Base-by-base conservation (phyloP, 176 grass and related monocot genomes). In the Juncus inflexus region DNA sequence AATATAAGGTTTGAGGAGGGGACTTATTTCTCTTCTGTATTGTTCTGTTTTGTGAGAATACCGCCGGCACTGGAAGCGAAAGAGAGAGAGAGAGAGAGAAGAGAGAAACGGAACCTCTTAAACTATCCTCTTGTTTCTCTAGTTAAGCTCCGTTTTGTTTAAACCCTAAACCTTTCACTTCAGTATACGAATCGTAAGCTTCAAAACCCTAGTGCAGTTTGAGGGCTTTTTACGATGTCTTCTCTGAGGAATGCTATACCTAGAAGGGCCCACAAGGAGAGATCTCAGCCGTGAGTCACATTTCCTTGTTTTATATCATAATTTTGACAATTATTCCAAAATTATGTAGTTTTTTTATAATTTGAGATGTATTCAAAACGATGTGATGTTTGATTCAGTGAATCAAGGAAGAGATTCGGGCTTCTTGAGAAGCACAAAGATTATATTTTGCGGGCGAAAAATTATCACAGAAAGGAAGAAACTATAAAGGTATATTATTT, bases 401-500 rank as follows among this genome's bases (percentile, higher is more conserved):
- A 84, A 7, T 70, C 85, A 16, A 90, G 86, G 77, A 92, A 90
- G 83, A 90, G 60, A 74, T 94, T 84, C 68, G 89, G 95, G 45
- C 60, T 84, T 75, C 62, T 99, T 0, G 95, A 94, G 85, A 94
- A 94, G 78, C 78, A 84, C 59, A 99, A 99, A 65, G 94, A 99
- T 73, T 90, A 99, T 70, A 35, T 84, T 69, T 37, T 90, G 41
- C 66, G 89, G 35, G 89, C 89, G 5, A 58, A 43, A 51, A 79
- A 74, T 61, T 92, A 66, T 78, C 85, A 90, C 69, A 71, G 13
- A 13, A 99, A 90, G 77, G 88, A 92, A 57, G 80, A 84, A 40
- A 63, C 70, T 13, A 72, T 99, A 35, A 79, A 67, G 77, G 89
- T 99, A 83, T 76, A 50, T 1, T 15, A 67, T 50, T 59, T 69